Base-by-base conservation (phyloP, 495 filamentous ascomycete genomes). In the Aspergillus avenaceus region DNA sequence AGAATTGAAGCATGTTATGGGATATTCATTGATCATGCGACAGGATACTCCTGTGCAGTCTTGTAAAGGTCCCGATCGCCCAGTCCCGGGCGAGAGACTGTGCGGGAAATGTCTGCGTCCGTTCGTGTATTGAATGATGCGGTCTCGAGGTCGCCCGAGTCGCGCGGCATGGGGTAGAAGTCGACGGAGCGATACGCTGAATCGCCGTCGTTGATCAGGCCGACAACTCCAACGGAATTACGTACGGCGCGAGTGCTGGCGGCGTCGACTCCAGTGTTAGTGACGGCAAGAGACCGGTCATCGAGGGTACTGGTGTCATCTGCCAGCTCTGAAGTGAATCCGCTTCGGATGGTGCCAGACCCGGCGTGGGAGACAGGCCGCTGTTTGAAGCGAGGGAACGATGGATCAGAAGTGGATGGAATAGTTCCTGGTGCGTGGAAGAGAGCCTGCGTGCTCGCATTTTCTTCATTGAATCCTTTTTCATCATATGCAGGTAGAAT, bases 191-290 rank as follows among this genome's bases (percentile, higher is more conserved):
- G 32, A 46, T 56, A 58, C 4, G 52, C 47, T 11, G 54, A 62
- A 8, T 65, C 66, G 3, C 34, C 43, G 16, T 48, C 40, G 13
- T 42, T 52, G 3, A 65, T 19, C 0, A 45, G 16, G 22, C 58
- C 48, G 12, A 69, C 40, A 3, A 73, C 59, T 12, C 72, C 70
- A 8, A 36, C 56, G 0, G 67, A 65, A 25, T 64, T 50, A 0
- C 66, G 41, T 0, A 75, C 61, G 19, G 72, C 69, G 1, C 64
- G 65, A 7, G 64, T 75, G 47, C 72, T 75, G 7, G 62, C 70
- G 2, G 51, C 62, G 47, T 73, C 70, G 7, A 58, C 27, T 1
- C 59, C 54, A 1, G 42, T 47, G 11, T 46, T 53, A 7, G 54
- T 57, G 18, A 59, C 42, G 2, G 60, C 55, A n/a, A 65, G 45